phyloP scores from a whole-genome alignment of 768 basidiomycete species.

The Mycena rosella region DNA sequence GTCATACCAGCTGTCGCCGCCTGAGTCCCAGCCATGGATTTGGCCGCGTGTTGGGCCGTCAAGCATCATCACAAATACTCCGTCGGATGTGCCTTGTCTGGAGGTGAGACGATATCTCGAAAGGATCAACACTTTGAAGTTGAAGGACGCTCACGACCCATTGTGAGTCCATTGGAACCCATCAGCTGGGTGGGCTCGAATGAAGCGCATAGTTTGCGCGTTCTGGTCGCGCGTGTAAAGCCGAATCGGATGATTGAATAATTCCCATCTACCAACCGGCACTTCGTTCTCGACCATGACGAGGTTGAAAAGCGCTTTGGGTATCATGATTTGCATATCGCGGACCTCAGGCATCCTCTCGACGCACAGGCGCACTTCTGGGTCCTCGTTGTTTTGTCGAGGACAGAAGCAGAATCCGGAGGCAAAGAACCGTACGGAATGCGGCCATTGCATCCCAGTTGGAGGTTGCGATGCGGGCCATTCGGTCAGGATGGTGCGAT shows the following conservation, averaged over 20 bases:
- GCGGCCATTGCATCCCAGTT: slow-evolving; percentile 30
- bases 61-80: slow-evolving; percentile 22
- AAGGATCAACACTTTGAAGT: slow-evolving; percentile 9
- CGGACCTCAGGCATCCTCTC: background rate
- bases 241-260: slow-evolving; percentile 12
- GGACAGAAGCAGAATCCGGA: slow-evolving; percentile 29
- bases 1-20: slow-evolving; percentile 13
- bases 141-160: background rate
- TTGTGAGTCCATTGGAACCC: background rate
- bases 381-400: background rate
- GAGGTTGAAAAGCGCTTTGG: background rate
- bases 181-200: background rate
- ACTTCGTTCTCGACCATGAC: slow-evolving; percentile 6
- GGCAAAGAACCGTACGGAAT: slow-evolving; percentile 24
- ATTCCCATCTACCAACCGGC: slow-evolving; percentile 1
- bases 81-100: slow-evolving; percentile 3
- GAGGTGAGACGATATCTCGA: slow-evolving; percentile 15
- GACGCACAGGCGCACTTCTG: slow-evolving; percentile 6
- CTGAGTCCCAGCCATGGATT: slow-evolving; percentile 10
- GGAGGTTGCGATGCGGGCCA: slow-evolving; percentile 29
- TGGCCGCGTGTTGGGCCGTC: slow-evolving; percentile 23
- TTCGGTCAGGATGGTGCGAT: slow-evolving; percentile 29
- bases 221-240: slow-evolving; percentile 18
- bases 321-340: background rate
- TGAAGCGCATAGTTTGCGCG: slow-evolving; percentile 24